Evolutionary conservation across 192 early-diverging fungal species (phyloP).

Genomic region (Podila epicladia): DNA sequence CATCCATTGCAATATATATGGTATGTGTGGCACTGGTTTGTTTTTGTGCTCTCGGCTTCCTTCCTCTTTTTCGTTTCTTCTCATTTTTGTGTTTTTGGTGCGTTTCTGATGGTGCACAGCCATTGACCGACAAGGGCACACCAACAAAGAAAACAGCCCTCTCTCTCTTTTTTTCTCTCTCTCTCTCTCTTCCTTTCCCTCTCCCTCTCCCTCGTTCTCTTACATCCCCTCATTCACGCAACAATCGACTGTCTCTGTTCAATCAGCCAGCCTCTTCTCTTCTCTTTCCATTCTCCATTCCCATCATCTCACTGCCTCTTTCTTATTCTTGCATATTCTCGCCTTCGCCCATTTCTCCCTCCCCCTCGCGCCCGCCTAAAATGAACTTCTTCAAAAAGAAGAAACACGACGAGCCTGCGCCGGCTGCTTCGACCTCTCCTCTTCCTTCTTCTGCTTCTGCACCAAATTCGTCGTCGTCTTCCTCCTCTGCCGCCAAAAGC

Average conservation of each 20-base stretch:
- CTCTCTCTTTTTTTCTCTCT: constrained; percentile 3
- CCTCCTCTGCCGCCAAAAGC: too few relatives aligned
- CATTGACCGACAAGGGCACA: not conserved
- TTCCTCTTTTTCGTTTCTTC: not conserved
- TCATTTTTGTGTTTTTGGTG: too few relatives aligned
- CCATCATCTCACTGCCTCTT: not conserved
- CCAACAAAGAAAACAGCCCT: not conserved
- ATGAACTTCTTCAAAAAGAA: constrained; percentile 38
- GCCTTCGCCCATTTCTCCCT: not conserved
- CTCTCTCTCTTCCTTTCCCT: not conserved
- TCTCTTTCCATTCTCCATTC: not conserved
- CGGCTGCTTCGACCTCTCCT: constrained; percentile 7
- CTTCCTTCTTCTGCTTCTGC: not conserved
- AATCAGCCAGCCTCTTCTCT: not conserved
- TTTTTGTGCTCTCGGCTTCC: not conserved
- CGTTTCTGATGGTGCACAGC: not conserved
- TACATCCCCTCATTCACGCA: not conserved
- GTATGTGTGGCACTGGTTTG: too few relatives aligned
- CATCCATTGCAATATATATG: too few relatives aligned
- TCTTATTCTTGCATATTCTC: not conserved
- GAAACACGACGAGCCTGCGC: constrained; percentile 9
- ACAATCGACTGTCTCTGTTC: not conserved
- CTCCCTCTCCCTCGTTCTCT: not conserved
- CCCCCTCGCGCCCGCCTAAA: not conserved
- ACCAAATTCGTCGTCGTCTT: too few relatives aligned